Base-by-base conservation (phyloP, 208 protist genomes). In the Leishmania guyanensis region DNA sequence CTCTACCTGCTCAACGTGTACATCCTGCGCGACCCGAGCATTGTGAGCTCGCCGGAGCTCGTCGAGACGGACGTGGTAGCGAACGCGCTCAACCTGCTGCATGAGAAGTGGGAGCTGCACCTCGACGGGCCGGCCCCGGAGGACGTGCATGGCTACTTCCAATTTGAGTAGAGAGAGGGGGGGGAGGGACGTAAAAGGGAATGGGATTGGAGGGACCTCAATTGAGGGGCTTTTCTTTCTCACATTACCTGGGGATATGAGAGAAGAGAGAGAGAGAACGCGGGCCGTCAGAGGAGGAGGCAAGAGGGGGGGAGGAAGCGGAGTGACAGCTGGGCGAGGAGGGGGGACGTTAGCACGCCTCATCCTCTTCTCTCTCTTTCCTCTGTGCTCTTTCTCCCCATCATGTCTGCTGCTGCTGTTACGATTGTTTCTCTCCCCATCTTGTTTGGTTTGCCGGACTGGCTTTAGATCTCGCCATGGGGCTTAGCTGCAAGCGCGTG, bases 1-100 rank as follows among this genome's bases (percentile, higher is more conserved):
- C 87, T 97, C 43, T 95, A 90, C 79, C 66, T 95, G 76, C 87
- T 97, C 65, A 95, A 93, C 75, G 91, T 85, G 39, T 96, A 94
- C 84, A 83, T 85, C 75, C 3, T 83, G 50, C 68, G 82, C 78
- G 93, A 90, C 73, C 71, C 83, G n/a, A 84, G 82, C 29, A 71
- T 81, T 48, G 56, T 86, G 64, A 53, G 64, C 77, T 77, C 81
- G 58, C 29, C 64, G 10, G 69, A 80, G n/a, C 77, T 88, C 65
- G 53, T 90, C 39, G 74, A 86, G 36, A 78, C 65, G 29, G 84
- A 89, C 39, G 88, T 89, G 10, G 81, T 95, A 9, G 80, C 86
- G 53, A 76, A 87, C 39, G 91, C 91, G n/a, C 88, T 95, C 39
- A 78, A 89, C 29, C 66, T 95, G 43, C 64, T 96, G 75, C 85